phyloP scores from a whole-genome alignment of 2,329 filamentous ascomycete genomes.

The Fusarium coffeatum region DNA sequence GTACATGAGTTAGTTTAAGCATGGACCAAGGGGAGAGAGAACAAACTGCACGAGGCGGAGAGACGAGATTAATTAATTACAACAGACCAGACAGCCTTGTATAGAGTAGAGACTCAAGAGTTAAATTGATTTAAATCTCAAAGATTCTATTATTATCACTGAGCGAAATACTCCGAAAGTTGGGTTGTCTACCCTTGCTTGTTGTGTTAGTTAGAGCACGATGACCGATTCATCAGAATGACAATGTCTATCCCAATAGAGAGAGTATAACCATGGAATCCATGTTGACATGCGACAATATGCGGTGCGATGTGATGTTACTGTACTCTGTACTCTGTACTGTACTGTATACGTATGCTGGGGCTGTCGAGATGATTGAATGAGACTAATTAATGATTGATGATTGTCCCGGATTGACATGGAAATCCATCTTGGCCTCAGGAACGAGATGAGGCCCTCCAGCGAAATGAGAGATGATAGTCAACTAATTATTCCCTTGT shows the following conservation, averaged over 20 bases:
- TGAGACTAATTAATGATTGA: neutral
- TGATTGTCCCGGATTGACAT: conserved; percentile 17
- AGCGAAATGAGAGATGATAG: conserved; percentile 6
- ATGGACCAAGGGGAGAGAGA: conserved; percentile 15
- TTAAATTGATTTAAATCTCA: neutral
- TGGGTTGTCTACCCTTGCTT: conserved; percentile 31
- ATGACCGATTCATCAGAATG: conserved; percentile 33
- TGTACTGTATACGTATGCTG: conserved; percentile 3
- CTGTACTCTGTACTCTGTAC: neutral
- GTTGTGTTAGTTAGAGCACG: neutral
- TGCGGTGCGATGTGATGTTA: conserved; percentile 3
- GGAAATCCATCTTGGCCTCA: conserved; percentile 22
- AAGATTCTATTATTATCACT: neutral
- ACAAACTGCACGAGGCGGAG: conserved; percentile 8
- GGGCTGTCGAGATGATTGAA: conserved; percentile 19
- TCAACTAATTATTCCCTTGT: neutral
- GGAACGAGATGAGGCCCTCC: conserved; percentile 21
- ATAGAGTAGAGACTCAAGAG: neutral
- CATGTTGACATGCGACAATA: conserved; percentile 15
- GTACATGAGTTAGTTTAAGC: conserved; percentile 11
- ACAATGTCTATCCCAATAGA: conserved; percentile 3
- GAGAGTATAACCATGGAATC: conserved; percentile 4
- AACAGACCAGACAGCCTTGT: conserved; percentile 11
- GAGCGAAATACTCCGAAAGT: conserved; percentile 38
- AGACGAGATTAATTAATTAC: conserved; percentile 17